Evolutionary conservation across 2,329 filamentous ascomycete genomes (phyloP).

Genomic region (Ophiosphaerella narmari): DNA sequence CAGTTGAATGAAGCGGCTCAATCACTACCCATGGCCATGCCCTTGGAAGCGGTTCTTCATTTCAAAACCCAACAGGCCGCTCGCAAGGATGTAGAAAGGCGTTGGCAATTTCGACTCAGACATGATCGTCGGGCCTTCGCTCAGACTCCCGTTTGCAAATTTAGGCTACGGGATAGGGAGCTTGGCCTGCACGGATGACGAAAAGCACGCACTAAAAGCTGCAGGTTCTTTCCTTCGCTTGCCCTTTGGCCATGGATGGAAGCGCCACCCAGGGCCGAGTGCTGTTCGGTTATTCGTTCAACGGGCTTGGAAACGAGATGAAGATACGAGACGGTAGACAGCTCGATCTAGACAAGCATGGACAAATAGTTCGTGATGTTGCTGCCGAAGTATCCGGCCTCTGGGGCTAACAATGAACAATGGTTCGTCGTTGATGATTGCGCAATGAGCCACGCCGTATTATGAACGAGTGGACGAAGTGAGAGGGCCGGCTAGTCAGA

Average conservation of each 20-base stretch:
- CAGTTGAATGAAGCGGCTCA: conserved; percentile 9
- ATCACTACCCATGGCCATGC: conserved; percentile 14
- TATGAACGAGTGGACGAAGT: conserved; percentile 16
- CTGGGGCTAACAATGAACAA: conserved; percentile 5
- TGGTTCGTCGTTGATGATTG: conserved; percentile 19
- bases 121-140: conserved; percentile 35
- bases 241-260: conserved; percentile 21
- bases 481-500: conserved; percentile 12
- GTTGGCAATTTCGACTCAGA: conserved; percentile 31
- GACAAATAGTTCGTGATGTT: conserved; percentile 1
- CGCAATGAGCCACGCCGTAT: conserved; percentile 32
- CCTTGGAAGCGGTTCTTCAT: conserved; percentile 17
- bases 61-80: conserved; percentile 14
- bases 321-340: conserved; percentile 31
- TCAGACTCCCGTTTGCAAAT: conserved; percentile 43
- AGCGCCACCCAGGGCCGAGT: conserved; percentile 22
- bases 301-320: conserved; percentile 36
- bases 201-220: conserved; percentile 25
- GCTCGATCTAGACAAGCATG: conserved; percentile 25
- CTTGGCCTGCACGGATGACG: conserved; percentile 44
- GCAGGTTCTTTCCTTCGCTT: conserved; percentile 38
- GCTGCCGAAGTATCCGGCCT: background rate
- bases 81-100: conserved; percentile 19
- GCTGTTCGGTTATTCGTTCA: conserved; percentile 25
- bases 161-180: conserved; percentile 41